Base-by-base conservation (phyloP, 306 rosid genomes). In the Trifolium subterraneum region DNA sequence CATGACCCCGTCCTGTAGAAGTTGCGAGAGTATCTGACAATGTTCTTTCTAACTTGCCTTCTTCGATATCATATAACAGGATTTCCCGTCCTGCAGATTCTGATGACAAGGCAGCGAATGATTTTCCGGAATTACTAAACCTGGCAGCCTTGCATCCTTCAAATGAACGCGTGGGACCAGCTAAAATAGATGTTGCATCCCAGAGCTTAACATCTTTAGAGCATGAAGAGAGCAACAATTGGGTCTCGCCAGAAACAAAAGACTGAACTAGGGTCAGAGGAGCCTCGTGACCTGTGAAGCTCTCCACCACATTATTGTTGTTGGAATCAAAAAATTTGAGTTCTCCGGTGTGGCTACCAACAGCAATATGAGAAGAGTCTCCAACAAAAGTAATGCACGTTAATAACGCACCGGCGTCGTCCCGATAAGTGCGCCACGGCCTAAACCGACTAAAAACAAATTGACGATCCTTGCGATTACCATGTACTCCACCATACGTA, bases 341-440 rank as follows among this genome's bases (percentile, higher is more conserved):
- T 79, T 95, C 99, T 27, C 98, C 99, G 38, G 87, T 78, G 63
- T 95, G 98, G 88, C 87, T 85, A 18, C 99, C 99, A 35, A 87
- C 98, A 13, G 97, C 98, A 72, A 95, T 80, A 70, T 76, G 97
- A 76, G 96, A 87, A 11, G 98, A 90, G 75, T 95, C 96, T 56
- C 90, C 88, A 48, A 92, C 88, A 86, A 95, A 95, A 45, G 95
- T 80, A 68, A 95, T 80, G 84, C 98, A 92, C 6, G 99, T 95
- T 77, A 95, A 86, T 16, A 91, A 91, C 52, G 90, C 80, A 74
- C 90, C 89, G n/a, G 84, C 82, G 69, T 90, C 93, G 59, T 95
- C 99, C 60, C 99, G 90, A 73, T 96, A 92, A 61, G 99, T 90
- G 42, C 99, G 79, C 99, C 99, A 92, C 2, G 98, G 98, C 82